Evolutionary conservation across 2,329 filamentous ascomycete genomes (phyloP).

Genomic region (Didymosphaeria variabile): DNA sequence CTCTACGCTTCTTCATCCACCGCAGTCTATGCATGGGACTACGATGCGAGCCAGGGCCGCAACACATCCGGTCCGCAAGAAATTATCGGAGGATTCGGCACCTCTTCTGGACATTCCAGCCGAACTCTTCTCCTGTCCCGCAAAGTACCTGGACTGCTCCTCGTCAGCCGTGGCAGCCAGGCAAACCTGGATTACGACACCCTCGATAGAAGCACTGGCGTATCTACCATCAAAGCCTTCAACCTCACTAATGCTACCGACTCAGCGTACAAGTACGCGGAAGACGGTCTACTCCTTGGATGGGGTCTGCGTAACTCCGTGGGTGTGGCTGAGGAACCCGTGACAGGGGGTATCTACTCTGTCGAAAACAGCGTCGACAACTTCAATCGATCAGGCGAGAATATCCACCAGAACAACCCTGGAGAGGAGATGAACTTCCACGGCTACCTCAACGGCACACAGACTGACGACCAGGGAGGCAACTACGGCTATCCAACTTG

Average conservation of each 20-base stretch:
- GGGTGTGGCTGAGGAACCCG: constrained; percentile 71
- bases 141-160: constrained; percentile 63
- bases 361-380: constrained; percentile 78
- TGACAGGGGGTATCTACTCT: constrained; percentile 59
- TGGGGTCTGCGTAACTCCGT: constrained; percentile 80
- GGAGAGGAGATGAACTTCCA: constrained; percentile 79
- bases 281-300: constrained; percentile 60
- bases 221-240: constrained; percentile 73
- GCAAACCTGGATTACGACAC: constrained; percentile 69
- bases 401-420: constrained; percentile 74
- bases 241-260: constrained; percentile 56
- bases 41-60: constrained; percentile 62
- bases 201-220: constrained; percentile 62
- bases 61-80: constrained; percentile 60
- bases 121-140: constrained; percentile 72
- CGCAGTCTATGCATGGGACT: constrained; percentile 71
- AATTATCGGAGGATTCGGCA: constrained; percentile 69
- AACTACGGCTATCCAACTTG: constrained; percentile 79
- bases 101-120: constrained; percentile 67
- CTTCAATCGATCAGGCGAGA: constrained; percentile 64
- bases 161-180: constrained; percentile 72
- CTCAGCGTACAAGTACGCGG: constrained; percentile 59
- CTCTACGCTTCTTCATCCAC: constrained; percentile 66
- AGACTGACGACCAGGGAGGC: constrained; percentile 51
- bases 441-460: constrained; percentile 66